Evolutionary conservation across 2,329 filamentous ascomycete species (phyloP).

Genomic region (Fusarium penzigii): DNA sequence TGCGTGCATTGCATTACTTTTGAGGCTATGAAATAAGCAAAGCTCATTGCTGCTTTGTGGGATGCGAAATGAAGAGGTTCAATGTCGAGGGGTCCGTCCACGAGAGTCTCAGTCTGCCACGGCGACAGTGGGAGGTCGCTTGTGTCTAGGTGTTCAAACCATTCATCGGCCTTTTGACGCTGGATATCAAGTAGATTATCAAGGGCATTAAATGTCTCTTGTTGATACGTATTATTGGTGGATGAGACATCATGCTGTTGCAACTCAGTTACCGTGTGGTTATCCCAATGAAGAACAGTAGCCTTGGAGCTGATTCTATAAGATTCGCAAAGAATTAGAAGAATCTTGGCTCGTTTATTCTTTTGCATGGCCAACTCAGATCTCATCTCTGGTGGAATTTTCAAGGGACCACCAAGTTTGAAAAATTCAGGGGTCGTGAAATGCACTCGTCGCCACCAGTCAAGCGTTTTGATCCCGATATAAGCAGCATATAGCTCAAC

Average conservation of each 20-base stretch:
- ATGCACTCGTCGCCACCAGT: slow-evolving; percentile 26
- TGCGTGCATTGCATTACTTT: slow-evolving; percentile 7
- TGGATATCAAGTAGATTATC: background rate
- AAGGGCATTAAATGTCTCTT: background rate
- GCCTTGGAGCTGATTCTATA: slow-evolving; percentile 2
- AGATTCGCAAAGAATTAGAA: slow-evolving; percentile 12
- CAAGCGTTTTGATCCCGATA: slow-evolving; percentile 20
- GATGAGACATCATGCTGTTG: background rate
- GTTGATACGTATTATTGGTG: background rate
- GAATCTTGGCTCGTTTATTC: background rate
- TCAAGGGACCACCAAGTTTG: background rate
- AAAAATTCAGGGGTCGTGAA: slow-evolving; percentile 19
- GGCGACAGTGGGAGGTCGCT: slow-evolving; percentile 2
- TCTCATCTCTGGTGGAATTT: background rate
- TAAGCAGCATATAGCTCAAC: slow-evolving; percentile 14
- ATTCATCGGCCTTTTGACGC: background rate
- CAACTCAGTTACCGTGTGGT: too few species aligned
- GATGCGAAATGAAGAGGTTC: slow-evolving; percentile 2
- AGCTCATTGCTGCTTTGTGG: slow-evolving; percentile 12
- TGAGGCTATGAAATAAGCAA: slow-evolving; percentile 10
- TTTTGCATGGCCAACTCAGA: background rate
- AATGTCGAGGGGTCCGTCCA: background rate
- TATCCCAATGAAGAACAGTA: background rate
- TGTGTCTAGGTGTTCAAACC: slow-evolving; percentile 1
- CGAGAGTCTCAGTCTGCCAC: background rate